A percentile compares a stretch with the other conserved stretches of the same genome.
phyloP scores from a whole-genome alignment of 352 stramenopile genomes.

The Poterioochromonas sp. region DNA sequence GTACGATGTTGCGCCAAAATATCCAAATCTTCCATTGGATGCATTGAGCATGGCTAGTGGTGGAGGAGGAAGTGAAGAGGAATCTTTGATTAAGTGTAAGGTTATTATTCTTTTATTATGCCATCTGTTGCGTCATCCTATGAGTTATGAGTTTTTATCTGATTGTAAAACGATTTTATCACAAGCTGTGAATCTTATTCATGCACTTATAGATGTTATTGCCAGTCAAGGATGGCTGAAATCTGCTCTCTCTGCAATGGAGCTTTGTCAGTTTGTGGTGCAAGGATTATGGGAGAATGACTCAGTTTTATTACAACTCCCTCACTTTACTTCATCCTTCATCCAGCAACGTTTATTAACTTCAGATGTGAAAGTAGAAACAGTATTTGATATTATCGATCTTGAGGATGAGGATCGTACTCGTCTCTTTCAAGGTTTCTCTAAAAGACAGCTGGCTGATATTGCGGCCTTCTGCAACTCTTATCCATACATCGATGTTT shows the following conservation, averaged over 20 bases:
- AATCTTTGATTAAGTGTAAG: conserved; percentile 71
- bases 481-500: conserved; percentile 94
- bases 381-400: conserved; percentile 69
- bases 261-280: conserved; percentile 97
- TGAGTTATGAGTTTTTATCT: conserved; percentile 77
- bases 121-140: conserved; percentile 85
- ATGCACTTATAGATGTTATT: conserved; percentile 98
- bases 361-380: conserved; percentile 62
- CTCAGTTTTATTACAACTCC: conserved; percentile 78
- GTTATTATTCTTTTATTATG: conserved; percentile 92
- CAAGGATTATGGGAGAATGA: conserved; percentile 96
- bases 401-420: conserved; percentile 51
- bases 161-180: conserved; percentile 82
- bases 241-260: conserved; percentile 93
- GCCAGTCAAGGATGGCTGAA: conserved; percentile 97
- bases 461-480: conserved; percentile 98
- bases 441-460: conserved; percentile 76
- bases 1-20: conserved; percentile 82
- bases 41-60: conserved; percentile 48
- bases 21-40: no score
- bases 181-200: conserved; percentile 82
- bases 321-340: conserved; percentile 96
- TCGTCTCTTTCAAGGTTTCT: conserved; percentile 32
- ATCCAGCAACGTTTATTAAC: no score
- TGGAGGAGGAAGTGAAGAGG: not conserved